These are phyloP conservation scores for Triticum aestivum DNA, from an alignment of 176 grass and related monocot species.

Conservation along the genomic window IWGSC_CS_RefSeq_v2.1 NC_057803.1:36367922-36368421, in stretches of 20 bases:
- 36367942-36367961: background rate
- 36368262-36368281: background rate
- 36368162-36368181: background rate
- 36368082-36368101: background rate
- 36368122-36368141: background rate
- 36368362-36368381: constrained; percentile 68
- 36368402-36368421: constrained; percentile 95
- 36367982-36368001: too few species aligned
- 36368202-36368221: too few species aligned
- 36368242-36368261: background rate
- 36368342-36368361: constrained; percentile 69
- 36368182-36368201: too few species aligned
- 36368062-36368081: background rate
- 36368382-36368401: constrained; percentile 81
- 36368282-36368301: background rate
- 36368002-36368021: background rate
- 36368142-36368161: background rate
- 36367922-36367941: background rate
- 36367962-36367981: background rate
- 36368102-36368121: background rate
- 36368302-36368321: background rate
- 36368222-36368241: too few species aligned
- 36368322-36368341: constrained; percentile 52
- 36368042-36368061: background rate
- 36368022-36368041: background rate